A percentile compares a stretch with the other conserved stretches of the same genome.
Evolutionary conservation across 2,329 filamentous ascomycete genomes (phyloP).

Genomic region (Sodiomyces alkalinus): DNA sequence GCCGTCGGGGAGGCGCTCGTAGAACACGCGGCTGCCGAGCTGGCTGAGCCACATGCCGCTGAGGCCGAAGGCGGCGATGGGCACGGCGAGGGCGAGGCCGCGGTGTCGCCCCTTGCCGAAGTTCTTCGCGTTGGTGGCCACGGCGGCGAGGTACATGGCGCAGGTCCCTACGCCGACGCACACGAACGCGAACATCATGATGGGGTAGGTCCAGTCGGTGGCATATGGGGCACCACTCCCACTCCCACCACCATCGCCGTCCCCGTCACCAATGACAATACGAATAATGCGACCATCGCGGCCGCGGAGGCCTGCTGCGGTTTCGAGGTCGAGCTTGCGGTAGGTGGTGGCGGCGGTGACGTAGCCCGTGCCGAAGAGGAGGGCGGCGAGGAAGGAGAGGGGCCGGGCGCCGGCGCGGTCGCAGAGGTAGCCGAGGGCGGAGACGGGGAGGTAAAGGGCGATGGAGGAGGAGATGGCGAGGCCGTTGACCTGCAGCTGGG

Average conservation of each 20-base stretch:
- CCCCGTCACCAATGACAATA: constrained; percentile 18
- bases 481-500: constrained; percentile 82
- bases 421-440: constrained; percentile 78
- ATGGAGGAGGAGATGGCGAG: constrained; percentile 78
- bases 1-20: constrained; percentile 51
- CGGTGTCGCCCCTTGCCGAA: constrained; percentile 81
- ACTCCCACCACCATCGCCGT: constrained; percentile 16
- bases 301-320: constrained; percentile 6
- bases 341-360: constrained; percentile 71
- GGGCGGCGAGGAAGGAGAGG: constrained; percentile 55
- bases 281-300: constrained; percentile 12
- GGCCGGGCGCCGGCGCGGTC: constrained; percentile 73
- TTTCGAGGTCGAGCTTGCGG: constrained; percentile 31
- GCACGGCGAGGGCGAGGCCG: constrained; percentile 75
- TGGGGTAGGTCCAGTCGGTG: constrained; percentile 52
- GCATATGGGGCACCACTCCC: too few species aligned
- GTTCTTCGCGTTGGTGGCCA: constrained; percentile 97
- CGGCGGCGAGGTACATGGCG: constrained; percentile 74
- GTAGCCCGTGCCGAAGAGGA: constrained; percentile 71
- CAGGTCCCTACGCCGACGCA: constrained; percentile 72
- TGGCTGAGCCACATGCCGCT: constrained; percentile 96
- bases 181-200: constrained; percentile 78
- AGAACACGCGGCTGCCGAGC: constrained; percentile 63
- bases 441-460: constrained; percentile 83
- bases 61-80: constrained; percentile 83